Conservation (phyloP, 768 basidiomycete genomes). For the Rhizopogon vesiculosus region DNA sequence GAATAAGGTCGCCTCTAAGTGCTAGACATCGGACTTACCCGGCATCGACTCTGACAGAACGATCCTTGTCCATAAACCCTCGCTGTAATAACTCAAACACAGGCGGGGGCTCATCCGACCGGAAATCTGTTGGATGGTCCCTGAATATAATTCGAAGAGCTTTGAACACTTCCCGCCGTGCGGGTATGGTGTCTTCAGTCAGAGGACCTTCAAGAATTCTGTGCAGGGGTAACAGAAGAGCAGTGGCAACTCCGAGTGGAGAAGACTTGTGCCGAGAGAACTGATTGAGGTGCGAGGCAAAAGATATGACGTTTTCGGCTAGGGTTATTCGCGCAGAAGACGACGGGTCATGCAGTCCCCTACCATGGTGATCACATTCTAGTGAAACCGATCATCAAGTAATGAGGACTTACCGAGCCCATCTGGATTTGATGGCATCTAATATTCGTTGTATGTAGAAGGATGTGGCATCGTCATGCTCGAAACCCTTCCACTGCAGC, state of each 20-base stretch:
- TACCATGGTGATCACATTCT: constrained; percentile 10
- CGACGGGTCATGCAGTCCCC: constrained; percentile 32
- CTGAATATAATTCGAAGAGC: constrained; percentile 37
- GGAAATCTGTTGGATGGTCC: constrained; percentile 32
- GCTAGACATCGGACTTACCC: constrained; percentile 43
- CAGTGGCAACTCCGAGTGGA: constrained; percentile 22
- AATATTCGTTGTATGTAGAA: neutral
- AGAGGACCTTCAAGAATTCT: constrained; percentile 37
- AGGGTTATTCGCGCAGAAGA: constrained; percentile 28
- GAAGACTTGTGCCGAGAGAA: constrained; percentile 24
- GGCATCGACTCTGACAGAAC: constrained; percentile 59
- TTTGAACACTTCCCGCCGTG: constrained; percentile 40
- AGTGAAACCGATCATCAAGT: neutral
- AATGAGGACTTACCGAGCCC: neutral
- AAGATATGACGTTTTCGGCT: constrained; percentile 12
- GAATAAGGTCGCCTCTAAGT: constrained; percentile 1
- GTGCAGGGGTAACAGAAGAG: constrained; percentile 17
- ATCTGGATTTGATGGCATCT: neutral
- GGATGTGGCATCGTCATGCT: neutral
- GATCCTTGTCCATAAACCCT: constrained; percentile 50
- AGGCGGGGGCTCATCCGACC: constrained; percentile 25
- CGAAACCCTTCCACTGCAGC: neutral
- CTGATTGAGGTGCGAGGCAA: constrained; percentile 20
- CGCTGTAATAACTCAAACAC: constrained; percentile 36
- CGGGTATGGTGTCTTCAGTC: constrained; percentile 40